phyloP scores from a whole-genome alignment of 164 flowering plant species.

The Cinnamomum chago region DNA sequence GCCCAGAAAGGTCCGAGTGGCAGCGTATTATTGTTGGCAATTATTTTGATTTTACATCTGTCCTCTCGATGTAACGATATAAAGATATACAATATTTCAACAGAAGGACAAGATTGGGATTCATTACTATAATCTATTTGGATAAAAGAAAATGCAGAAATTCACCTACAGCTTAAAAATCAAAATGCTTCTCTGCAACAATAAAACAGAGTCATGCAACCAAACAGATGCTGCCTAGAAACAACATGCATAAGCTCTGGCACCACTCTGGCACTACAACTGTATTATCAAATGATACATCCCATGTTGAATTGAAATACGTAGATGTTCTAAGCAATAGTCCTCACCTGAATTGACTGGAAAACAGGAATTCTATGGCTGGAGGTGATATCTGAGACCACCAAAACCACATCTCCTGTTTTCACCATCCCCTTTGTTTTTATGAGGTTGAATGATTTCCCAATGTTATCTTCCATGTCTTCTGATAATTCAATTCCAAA shows the following conservation, averaged over 20 bases:
- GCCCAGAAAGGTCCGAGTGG: too few species aligned
- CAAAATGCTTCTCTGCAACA: neutral
- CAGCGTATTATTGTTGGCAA: too few species aligned
- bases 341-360: constrained; percentile 70
- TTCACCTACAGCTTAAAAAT: neutral
- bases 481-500: constrained; percentile 52
- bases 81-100: too few species aligned
- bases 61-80: too few species aligned
- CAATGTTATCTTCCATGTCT: constrained; percentile 62
- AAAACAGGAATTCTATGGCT: constrained; percentile 28
- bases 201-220: neutral
- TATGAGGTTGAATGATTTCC: constrained; percentile 37
- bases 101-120: too few species aligned
- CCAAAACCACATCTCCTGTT: constrained; percentile 58
- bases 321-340: constrained; percentile 26
- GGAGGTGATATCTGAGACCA: constrained; percentile 61
- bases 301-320: neutral
- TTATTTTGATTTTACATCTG: too few species aligned
- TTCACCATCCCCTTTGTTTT: constrained; percentile 53
- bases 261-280: neutral
- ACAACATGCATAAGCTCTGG: constrained; percentile 2
- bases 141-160: neutral
- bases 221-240: neutral
- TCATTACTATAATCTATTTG: neutral
- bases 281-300: neutral